Evolutionary conservation across 2,329 filamentous ascomycete genomes (phyloP).

Genomic region (Talaromyces funiculosus): DNA sequence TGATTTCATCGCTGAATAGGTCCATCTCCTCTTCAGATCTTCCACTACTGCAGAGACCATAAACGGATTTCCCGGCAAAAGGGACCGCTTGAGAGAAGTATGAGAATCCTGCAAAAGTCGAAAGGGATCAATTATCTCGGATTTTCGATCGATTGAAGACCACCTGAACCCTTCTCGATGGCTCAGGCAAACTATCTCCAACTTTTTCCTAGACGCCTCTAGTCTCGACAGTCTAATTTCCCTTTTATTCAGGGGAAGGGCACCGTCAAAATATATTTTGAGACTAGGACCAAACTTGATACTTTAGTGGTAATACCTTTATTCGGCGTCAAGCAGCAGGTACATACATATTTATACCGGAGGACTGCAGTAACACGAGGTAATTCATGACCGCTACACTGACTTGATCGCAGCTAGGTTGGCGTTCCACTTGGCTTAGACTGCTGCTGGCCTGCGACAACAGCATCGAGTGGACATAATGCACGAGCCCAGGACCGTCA

Average conservation of each 20-base stretch:
- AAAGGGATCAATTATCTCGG: slow-evolving; percentile 15
- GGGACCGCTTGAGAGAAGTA: slow-evolving; percentile 24
- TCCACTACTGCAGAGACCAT: slow-evolving; percentile 74
- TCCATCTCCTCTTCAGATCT: slow-evolving; percentile 51
- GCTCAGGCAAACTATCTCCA: slow-evolving; percentile 47
- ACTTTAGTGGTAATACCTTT: not conserved
- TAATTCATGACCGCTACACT: slow-evolving; percentile 56
- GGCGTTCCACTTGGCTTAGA: slow-evolving; percentile 46
- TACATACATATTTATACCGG: slow-evolving; percentile 59
- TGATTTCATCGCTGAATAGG: slow-evolving; percentile 20
- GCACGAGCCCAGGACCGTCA: slow-evolving; percentile 74
- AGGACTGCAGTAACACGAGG: slow-evolving; percentile 54
- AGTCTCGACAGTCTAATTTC: slow-evolving; percentile 57
- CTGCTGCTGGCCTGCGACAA: slow-evolving; percentile 35
- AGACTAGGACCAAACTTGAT: slow-evolving; percentile 41
- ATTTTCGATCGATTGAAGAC: not conserved
- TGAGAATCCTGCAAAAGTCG: slow-evolving; percentile 25
- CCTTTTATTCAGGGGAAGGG: slow-evolving; percentile 63
- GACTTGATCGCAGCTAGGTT: slow-evolving; percentile 60
- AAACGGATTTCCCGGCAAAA: slow-evolving; percentile 57
- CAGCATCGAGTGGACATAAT: slow-evolving; percentile 61
- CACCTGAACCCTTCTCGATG: slow-evolving; percentile 24
- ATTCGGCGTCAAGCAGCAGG: slow-evolving; percentile 7
- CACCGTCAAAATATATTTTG: slow-evolving; percentile 80
- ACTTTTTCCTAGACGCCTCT: slow-evolving; percentile 50